Evolutionary conservation across 2,329 filamentous ascomycete genomes (phyloP).

Genomic region (Colletotrichum eremochloae): DNA sequence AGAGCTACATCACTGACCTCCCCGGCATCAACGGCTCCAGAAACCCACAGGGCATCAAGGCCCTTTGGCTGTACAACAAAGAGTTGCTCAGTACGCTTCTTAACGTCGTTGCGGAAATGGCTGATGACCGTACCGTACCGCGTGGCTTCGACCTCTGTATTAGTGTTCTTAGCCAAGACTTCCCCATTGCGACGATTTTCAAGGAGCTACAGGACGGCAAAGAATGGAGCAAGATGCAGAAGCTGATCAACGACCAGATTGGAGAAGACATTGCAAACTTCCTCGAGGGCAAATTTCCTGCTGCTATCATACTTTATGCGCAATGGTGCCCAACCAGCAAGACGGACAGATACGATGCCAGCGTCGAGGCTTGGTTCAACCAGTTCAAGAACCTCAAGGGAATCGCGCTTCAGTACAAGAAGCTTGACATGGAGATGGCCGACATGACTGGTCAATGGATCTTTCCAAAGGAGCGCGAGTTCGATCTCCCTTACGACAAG

Average conservation of each 20-base stretch:
- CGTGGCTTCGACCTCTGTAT: constrained; percentile 59
- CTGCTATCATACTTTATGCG: constrained; percentile 60
- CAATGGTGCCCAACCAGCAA: constrained; percentile 60
- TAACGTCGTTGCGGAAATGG: neutral
- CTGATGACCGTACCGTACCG: neutral
- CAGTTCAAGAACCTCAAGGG: neutral
- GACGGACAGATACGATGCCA: constrained; percentile 52
- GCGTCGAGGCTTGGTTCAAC: constrained; percentile 48
- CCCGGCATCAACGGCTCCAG: constrained; percentile 51
- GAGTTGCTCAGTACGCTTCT: neutral
- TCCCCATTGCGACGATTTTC: constrained; percentile 52
- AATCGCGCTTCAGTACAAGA: constrained; percentile 52
- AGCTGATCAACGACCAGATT: neutral
- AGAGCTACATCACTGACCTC: constrained; percentile 2
- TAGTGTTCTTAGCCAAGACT: constrained; percentile 59
- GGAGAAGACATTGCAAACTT: neutral
- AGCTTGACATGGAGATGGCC: constrained; percentile 58
- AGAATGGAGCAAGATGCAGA: constrained; percentile 18
- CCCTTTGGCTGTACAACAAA: neutral
- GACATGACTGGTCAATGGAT: constrained; percentile 60
- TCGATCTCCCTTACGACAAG: constrained; percentile 63
- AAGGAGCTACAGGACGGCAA: constrained; percentile 50
- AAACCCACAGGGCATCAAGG: neutral
- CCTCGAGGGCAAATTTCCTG: constrained; percentile 51
- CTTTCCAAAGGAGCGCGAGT: constrained; percentile 60